Percentiles rank a stretch among this genome's conserved stretches.
Evolutionary conservation across 345 rosid species (phyloP).

Genomic region (Viola odorata): DNA sequence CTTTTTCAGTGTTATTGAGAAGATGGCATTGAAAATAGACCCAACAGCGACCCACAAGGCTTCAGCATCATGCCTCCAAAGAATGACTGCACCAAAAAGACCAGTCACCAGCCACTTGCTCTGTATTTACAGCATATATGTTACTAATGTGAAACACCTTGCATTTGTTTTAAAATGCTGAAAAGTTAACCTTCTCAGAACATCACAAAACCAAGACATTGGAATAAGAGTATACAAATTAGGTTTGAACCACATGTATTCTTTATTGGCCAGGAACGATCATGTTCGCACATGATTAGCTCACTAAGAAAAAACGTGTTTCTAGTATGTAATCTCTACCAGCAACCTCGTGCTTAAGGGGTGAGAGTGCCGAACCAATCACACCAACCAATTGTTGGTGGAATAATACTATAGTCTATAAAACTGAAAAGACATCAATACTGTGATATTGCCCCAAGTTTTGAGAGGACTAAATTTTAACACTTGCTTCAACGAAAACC

Average conservation of each 20-base stretch:
- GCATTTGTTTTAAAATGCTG: background rate
- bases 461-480: no score
- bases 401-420: no score
- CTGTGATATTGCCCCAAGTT: no score
- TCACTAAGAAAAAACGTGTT: no score
- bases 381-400: no score
- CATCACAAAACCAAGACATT: background rate
- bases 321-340: no score
- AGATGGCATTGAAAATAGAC: constrained; percentile 3
- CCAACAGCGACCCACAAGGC: constrained; percentile 16
- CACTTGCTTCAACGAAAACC: no score
- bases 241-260: background rate
- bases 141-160: background rate
- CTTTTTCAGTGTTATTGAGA: constrained; percentile 11
- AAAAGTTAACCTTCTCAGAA: background rate
- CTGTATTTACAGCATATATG: background rate
- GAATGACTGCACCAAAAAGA: constrained; percentile 6
- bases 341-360: no score
- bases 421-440: no score
- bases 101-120: constrained; percentile 20
- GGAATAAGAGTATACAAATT: background rate
- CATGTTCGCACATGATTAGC: no score
- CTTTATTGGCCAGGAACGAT: no score
- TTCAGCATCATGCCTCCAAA: constrained; percentile 16
- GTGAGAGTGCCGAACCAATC: no score